Evolutionary conservation across 495 filamentous ascomycete species (phyloP).

Genomic region (Neurospora sp.): DNA sequence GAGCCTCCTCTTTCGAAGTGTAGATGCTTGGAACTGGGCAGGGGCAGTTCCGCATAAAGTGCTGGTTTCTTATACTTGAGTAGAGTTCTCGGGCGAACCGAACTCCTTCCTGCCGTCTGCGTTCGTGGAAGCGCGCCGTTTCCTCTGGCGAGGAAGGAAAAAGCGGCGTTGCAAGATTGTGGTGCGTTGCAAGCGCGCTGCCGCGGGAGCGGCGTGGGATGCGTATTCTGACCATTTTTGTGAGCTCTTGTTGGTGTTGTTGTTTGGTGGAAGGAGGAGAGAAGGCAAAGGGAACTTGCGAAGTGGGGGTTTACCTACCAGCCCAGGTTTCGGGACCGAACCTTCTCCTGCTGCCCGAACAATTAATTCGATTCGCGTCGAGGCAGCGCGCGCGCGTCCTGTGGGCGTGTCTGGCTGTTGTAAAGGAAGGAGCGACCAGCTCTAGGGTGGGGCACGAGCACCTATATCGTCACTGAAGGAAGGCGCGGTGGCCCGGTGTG

Average conservation of each 20-base stretch:
- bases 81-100: no score
- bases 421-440: background rate
- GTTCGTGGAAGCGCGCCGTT: no score
- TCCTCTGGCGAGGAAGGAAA: no score
- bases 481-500: background rate
- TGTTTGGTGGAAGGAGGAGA: background rate
- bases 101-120: no score
- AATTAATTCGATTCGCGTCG: background rate
- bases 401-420: background rate
- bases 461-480: background rate
- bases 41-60: no score
- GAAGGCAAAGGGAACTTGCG: background rate
- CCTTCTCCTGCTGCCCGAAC: background rate
- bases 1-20: no score
- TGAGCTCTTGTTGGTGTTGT: no score
- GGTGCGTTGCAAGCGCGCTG: no score
- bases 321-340: background rate
- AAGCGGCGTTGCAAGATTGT: no score
- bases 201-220: no score
- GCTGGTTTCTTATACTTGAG: no score
- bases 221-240: background rate
- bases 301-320: background rate
- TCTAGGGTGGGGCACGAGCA: background rate
- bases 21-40: no score
- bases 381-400: background rate